Evolutionary conservation across 140 eudicot species (phyloP).

Genomic region (Ambrosia hybrid): DNA sequence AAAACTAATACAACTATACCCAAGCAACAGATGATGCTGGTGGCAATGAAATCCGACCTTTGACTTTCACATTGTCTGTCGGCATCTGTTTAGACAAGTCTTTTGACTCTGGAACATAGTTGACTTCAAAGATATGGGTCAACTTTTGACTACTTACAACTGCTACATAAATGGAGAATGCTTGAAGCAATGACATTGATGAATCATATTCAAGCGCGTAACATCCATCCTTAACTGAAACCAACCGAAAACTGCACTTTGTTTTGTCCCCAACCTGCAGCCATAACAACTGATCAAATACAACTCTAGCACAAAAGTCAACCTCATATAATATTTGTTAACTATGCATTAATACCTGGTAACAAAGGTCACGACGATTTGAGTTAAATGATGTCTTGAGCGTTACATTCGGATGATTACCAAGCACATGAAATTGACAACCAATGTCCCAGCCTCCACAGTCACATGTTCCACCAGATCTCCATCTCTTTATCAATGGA

Average conservation of each 20-base stretch:
- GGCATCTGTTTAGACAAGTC: constrained; percentile 5
- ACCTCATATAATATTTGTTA: background rate
- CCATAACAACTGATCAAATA: background rate
- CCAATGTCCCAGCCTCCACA: constrained; percentile 91
- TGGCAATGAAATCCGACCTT: constrained; percentile 41
- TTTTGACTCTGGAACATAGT: constrained; percentile 24
- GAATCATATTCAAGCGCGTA: constrained; percentile 62
- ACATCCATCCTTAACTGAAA: constrained; percentile 50
- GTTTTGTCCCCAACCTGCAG: constrained; percentile 48
- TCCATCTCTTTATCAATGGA: constrained; percentile 60
- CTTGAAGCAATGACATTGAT: constrained; percentile 68
- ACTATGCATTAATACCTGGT: constrained; percentile 45
- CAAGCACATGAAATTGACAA: constrained; percentile 59
- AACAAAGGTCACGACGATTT: constrained; percentile 50
- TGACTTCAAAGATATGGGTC: constrained; percentile 41
- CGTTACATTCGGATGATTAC: constrained; percentile 29
- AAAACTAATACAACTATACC: constrained; percentile 39
- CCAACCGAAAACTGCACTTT: constrained; percentile 56
- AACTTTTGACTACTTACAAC: constrained; percentile 51
- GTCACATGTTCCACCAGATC: constrained; percentile 66
- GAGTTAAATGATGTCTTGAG: constrained; percentile 4
- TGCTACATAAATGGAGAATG: constrained; percentile 65
- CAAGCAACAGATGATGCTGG: constrained; percentile 72
- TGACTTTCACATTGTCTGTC: constrained; percentile 22
- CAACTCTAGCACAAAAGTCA: background rate